Conservation (phyloP, 371 early-diverging fungal species). For the Syncephalastrum contaminatum region DNA sequence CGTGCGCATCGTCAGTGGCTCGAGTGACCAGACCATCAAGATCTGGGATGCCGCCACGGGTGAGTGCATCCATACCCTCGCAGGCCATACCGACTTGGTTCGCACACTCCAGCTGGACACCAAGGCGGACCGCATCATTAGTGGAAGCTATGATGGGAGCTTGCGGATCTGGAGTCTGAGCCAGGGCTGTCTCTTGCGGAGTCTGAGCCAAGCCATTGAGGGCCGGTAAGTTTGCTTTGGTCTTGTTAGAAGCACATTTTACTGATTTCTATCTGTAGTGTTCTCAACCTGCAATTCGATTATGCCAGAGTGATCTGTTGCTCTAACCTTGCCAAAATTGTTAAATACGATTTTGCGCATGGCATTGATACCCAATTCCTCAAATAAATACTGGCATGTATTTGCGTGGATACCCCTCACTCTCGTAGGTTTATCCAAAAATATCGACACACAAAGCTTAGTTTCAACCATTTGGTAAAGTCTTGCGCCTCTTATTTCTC, state of each 20-base stretch:
- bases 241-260: background rate
- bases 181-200: conserved; percentile 52
- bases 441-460: no score
- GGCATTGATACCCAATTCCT: conserved; percentile 66
- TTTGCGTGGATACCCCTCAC: no score
- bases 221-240: conserved; percentile 48
- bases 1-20: conserved; percentile 73
- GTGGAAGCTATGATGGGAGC: conserved; percentile 84
- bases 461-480: no score
- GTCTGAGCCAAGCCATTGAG: conserved; percentile 59
- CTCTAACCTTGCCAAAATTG: conserved; percentile 77
- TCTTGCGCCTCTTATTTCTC: no score
- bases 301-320: conserved; percentile 78
- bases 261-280: conserved; percentile 46
- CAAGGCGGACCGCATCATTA: conserved; percentile 61
- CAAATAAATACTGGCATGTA: conserved; percentile 10
- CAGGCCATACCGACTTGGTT: conserved; percentile 79
- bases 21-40: conserved; percentile 80
- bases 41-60: conserved; percentile 83
- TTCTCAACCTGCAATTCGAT: conserved; percentile 87
- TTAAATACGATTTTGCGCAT: conserved; percentile 78
- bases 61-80: conserved; percentile 59
- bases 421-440: no score
- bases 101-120: conserved; percentile 63
- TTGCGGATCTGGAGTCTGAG: conserved; percentile 81